Conservation (phyloP, 371 early-diverging fungal genomes). For the Mucor indicus region DNA sequence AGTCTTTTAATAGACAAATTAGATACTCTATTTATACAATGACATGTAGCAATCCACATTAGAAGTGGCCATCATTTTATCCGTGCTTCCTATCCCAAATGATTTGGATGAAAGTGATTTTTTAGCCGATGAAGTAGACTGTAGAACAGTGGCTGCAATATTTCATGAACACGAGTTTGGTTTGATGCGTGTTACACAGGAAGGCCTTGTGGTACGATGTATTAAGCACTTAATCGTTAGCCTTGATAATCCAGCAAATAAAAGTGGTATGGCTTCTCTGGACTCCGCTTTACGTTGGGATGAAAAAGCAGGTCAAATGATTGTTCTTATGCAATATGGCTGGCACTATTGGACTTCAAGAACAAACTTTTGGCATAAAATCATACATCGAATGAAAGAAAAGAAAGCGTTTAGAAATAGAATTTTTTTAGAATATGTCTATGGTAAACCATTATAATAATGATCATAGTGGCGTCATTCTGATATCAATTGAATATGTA, state of each 20-base stretch:
- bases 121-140: constrained; percentile 37
- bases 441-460: constrained; percentile 19
- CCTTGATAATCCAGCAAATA: constrained; percentile 27
- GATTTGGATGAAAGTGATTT: constrained; percentile 34
- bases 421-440: constrained; percentile 34
- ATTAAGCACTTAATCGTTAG: constrained; percentile 45
- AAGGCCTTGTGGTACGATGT: constrained; percentile 39
- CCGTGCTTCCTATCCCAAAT: constrained; percentile 37
- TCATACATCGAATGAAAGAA: constrained; percentile 32
- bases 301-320: constrained; percentile 38
- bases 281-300: constrained; percentile 47
- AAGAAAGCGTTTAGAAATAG: constrained; percentile 34
- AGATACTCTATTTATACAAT: not conserved
- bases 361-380: constrained; percentile 41
- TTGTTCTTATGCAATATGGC: constrained; percentile 46
- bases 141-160: constrained; percentile 23
- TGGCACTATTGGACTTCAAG: constrained; percentile 44
- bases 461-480: not conserved
- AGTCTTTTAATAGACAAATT: not conserved
- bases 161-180: constrained; percentile 41
- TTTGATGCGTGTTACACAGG: constrained; percentile 40
- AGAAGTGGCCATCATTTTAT: constrained; percentile 47
- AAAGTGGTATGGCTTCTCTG: constrained; percentile 37
- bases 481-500: too few relatives aligned
- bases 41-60: constrained; percentile 33